These are phyloP conservation scores for Henningerozyma blattae DNA, from an alignment of 805 yeast genomes.

Conservation along the genomic window DNA sequence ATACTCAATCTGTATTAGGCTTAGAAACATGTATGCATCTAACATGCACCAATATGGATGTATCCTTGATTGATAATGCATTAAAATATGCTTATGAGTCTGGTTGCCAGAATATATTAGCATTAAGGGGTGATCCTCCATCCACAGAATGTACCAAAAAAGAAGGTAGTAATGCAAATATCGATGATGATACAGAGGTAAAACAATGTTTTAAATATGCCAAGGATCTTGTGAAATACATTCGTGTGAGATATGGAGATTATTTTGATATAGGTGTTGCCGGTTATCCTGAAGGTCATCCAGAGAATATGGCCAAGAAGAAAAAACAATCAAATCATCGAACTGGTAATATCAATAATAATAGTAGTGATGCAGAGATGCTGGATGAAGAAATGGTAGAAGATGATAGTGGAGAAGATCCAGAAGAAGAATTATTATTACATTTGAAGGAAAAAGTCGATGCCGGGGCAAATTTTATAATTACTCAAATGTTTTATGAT, in stretches of 20 bases:
- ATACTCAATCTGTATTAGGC: conserved; percentile 82
- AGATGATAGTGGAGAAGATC: too few relatives aligned
- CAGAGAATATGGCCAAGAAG: conserved; percentile 40
- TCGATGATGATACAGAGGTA: conserved; percentile 37
- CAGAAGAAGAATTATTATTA: conserved; percentile 34
- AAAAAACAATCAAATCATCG: too few relatives aligned
- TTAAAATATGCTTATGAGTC: conserved; percentile 72
- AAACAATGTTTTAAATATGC: conserved; percentile 65
- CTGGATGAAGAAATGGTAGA: too few relatives aligned
- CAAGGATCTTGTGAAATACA: conserved; percentile 70
- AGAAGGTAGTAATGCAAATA: conserved; percentile 23
- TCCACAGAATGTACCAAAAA: not conserved
- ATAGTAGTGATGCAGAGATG: too few relatives aligned
- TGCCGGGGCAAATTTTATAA: conserved; percentile 86
- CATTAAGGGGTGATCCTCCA: conserved; percentile 94
- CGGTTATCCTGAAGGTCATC: conserved; percentile 95
- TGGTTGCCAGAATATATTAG: conserved; percentile 92
- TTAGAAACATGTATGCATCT: conserved; percentile 96
- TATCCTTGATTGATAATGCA: conserved; percentile 71
- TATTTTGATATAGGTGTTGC: conserved; percentile 94
- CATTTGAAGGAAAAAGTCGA: conserved; percentile 82
- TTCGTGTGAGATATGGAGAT: conserved; percentile 65
- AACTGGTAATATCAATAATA: too few relatives aligned
- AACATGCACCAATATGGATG: conserved; percentile 92
- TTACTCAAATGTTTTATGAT: conserved; percentile 97